Evolutionary conservation across 805 yeast species (phyloP).

Genomic region (Komagataella phaffii): DNA sequence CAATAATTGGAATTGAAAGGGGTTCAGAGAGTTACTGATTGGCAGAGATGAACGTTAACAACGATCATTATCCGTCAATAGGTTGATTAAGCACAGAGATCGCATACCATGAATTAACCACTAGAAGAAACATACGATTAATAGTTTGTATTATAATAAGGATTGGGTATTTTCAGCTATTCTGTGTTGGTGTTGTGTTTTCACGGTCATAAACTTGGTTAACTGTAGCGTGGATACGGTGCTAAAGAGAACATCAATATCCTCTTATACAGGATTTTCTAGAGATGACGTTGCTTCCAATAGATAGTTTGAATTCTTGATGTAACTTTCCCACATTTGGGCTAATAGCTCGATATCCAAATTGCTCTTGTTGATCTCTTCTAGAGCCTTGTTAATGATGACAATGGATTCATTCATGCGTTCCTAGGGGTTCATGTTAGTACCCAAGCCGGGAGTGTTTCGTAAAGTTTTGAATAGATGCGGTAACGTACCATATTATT

Average conservation of each 20-base stretch:
- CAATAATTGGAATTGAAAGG: too few relatives aligned
- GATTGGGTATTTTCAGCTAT: background rate
- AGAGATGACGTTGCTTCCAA: constrained; percentile 52
- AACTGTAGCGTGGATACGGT: background rate
- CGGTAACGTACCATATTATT: constrained; percentile 51
- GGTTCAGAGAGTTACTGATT: too few relatives aligned
- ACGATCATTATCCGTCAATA: background rate
- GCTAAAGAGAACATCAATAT: background rate
- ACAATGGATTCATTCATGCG: constrained; percentile 59
- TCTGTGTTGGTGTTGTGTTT: background rate
- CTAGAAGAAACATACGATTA: background rate
- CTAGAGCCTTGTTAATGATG: constrained; percentile 46
- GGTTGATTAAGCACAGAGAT: background rate
- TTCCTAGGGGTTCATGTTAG: constrained; percentile 26
- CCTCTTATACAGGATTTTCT: constrained; percentile 29
- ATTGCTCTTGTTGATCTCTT: constrained; percentile 50
- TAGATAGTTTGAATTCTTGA: constrained; percentile 57
- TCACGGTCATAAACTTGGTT: background rate
- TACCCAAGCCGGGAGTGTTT: background rate
- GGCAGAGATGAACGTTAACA: constrained; percentile 1
- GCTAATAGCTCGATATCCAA: constrained; percentile 59
- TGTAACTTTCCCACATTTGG: constrained; percentile 70
- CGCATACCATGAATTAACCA: background rate
- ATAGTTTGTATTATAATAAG: background rate
- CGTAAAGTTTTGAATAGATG: background rate